Conservation (phyloP, 345 rosid species). For the Salix dunnii region DNA sequence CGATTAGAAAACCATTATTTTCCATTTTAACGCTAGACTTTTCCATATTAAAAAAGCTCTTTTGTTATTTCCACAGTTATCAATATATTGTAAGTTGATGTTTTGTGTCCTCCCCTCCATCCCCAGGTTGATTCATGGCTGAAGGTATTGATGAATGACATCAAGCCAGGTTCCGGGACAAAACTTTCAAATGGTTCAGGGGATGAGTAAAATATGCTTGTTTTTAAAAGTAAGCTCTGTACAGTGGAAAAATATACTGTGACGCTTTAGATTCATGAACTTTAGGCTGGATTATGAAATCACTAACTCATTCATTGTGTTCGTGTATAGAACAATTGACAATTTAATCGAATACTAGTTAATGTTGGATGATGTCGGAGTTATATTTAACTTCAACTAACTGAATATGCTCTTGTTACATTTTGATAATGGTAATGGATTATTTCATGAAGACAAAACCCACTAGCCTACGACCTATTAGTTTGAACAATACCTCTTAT, state of each 20-base stretch:
- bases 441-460: neutral
- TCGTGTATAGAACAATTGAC: slow-evolving; percentile 33
- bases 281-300: slow-evolving; percentile 9
- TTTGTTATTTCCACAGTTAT: neutral
- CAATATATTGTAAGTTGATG: neutral
- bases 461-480: too few species aligned
- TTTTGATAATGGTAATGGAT: neutral
- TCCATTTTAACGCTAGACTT: neutral
- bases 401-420: neutral
- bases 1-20: neutral
- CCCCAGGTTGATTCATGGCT: slow-evolving; percentile 77
- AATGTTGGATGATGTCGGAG: neutral
- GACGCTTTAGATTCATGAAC: slow-evolving; percentile 3
- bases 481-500: too few species aligned
- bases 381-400: neutral
- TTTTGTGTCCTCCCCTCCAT: neutral
- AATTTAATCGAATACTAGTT: slow-evolving; percentile 2
- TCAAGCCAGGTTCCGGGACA: slow-evolving; percentile 37
- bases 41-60: neutral
- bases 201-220: slow-evolving; percentile 5
- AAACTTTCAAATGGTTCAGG: slow-evolving; percentile 39
- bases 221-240: slow-evolving; percentile 29
- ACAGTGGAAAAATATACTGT: slow-evolving; percentile 20
- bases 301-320: slow-evolving; percentile 35
- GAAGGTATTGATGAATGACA: slow-evolving; percentile 45